A percentile compares a stretch with the other conserved stretches of the same genome.
phyloP scores from a whole-genome alignment of 306 rosid genomes.

The Alnus glutinosa region DNA sequence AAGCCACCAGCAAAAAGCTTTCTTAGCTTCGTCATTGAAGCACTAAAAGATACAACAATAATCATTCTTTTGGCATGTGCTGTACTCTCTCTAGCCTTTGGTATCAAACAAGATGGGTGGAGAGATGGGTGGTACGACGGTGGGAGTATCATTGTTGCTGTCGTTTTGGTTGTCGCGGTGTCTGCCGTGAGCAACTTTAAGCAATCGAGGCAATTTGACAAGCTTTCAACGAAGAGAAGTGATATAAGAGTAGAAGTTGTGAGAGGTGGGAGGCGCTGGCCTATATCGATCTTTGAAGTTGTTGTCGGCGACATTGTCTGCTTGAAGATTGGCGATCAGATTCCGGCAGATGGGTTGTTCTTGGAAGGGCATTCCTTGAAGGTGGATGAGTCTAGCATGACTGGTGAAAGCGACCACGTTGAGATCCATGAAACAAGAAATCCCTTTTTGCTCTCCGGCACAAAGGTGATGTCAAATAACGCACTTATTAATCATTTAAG shows the following conservation, averaged over 20 bases:
- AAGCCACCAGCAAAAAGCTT: slow-evolving; percentile 14
- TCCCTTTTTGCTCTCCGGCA: slow-evolving; percentile 30
- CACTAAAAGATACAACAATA: slow-evolving; percentile 23
- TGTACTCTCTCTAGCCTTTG: slow-evolving; percentile 20
- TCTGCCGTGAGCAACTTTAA: slow-evolving; percentile 25
- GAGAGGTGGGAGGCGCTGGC: slow-evolving; percentile 21
- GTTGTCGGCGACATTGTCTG: slow-evolving; percentile 26
- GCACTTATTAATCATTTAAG: too few species aligned
- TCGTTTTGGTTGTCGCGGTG: slow-evolving; percentile 18
- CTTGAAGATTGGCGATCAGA: slow-evolving; percentile 31
- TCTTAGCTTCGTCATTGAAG: slow-evolving; percentile 19
- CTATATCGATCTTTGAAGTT: slow-evolving; percentile 18
- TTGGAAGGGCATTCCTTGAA: slow-evolving; percentile 27
- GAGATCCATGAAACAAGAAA: slow-evolving; percentile 9
- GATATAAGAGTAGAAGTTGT: slow-evolving; percentile 19
- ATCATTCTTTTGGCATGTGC: slow-evolving; percentile 24
- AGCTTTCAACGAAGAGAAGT: slow-evolving; percentile 22
- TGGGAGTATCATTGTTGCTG: slow-evolving; percentile 26
- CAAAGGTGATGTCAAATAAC: slow-evolving; percentile 1
- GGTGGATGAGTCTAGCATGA: slow-evolving; percentile 35
- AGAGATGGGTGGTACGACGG: slow-evolving; percentile 33
- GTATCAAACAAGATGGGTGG: slow-evolving; percentile 33
- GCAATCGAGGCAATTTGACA: slow-evolving; percentile 30
- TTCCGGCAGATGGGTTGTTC: slow-evolving; percentile 31
- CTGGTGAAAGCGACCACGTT: slow-evolving; percentile 26